phyloP scores from a whole-genome alignment of 2,329 filamentous ascomycete species.

The Aaosphaeria arxii region DNA sequence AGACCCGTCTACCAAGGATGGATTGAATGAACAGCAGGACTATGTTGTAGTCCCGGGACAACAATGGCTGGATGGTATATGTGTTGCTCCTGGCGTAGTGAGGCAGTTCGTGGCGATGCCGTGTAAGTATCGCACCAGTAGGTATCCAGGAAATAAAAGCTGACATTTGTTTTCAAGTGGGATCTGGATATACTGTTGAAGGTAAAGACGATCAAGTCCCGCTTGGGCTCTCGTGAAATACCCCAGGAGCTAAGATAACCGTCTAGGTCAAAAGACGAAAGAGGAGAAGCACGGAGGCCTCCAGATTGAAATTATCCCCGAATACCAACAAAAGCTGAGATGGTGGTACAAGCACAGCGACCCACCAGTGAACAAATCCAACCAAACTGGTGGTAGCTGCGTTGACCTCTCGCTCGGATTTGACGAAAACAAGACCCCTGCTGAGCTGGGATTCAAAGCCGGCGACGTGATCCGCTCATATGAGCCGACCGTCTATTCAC shows the following conservation, averaged over 20 bases:
- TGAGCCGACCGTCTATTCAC: not conserved
- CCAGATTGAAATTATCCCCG: constrained; percentile 43
- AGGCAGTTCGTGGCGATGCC: constrained; percentile 51
- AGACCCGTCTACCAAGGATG: not conserved
- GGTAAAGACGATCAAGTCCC: constrained; percentile 5
- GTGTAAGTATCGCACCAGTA: not conserved
- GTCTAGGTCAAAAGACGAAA: constrained; percentile 38
- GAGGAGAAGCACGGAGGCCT: constrained; percentile 40
- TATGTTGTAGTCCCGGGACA: constrained; percentile 43
- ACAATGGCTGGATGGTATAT: constrained; percentile 44
- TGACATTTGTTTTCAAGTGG: constrained; percentile 6
- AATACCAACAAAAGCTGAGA: not conserved
- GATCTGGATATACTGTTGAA: constrained; percentile 44
- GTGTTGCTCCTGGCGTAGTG: constrained; percentile 32
- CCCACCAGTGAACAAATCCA: not conserved
- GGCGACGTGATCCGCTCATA: not conserved
- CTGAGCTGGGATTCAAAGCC: not conserved
- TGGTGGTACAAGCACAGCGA: constrained; percentile 1
- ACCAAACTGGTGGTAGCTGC: not conserved
- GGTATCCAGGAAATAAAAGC: not conserved
- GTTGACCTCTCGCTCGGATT: not conserved
- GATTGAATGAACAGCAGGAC: constrained; percentile 33
- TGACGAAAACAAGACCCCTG: not conserved
- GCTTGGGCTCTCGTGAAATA: too few species aligned
- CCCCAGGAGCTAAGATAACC: too few species aligned